phyloP scores from a whole-genome alignment of 1,284 basidiomycete species.

The Sporisorium sorghi region DNA sequence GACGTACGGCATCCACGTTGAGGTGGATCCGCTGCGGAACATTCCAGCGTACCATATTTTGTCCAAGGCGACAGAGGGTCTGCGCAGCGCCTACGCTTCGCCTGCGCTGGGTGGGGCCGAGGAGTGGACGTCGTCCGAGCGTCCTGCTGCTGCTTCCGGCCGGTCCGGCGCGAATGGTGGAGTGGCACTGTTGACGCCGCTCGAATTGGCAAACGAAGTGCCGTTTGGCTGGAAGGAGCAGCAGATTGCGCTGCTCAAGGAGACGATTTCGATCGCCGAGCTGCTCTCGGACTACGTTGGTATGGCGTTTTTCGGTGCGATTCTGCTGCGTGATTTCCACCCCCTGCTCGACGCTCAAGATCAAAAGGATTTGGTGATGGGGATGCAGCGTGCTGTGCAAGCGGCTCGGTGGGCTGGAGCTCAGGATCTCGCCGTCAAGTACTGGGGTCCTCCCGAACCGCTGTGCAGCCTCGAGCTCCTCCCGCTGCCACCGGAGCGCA shows the following conservation, averaged over 20 bases:
- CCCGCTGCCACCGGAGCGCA: slow-evolving; percentile 78
- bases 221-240: slow-evolving; percentile 90
- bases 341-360: slow-evolving; percentile 54
- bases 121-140: slow-evolving; percentile 25
- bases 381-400: slow-evolving; percentile 62
- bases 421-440: slow-evolving; percentile 59
- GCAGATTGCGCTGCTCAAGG: slow-evolving; percentile 88
- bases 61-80: slow-evolving; percentile 42
- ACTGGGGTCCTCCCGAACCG: slow-evolving; percentile 73
- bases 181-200: slow-evolving; percentile 26
- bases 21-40: slow-evolving; percentile 53
- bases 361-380: slow-evolving; percentile 56
- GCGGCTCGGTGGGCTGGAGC: slow-evolving; percentile 56
- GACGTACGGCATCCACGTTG: slow-evolving; percentile 64
- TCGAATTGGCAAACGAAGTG: slow-evolving; percentile 49
- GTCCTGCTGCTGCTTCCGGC: not conserved
- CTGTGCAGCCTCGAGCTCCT: slow-evolving; percentile 81
- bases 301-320: slow-evolving; percentile 48
- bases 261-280: slow-evolving; percentile 89
- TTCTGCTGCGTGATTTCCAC: slow-evolving; percentile 54
- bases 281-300: slow-evolving; percentile 81
- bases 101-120: slow-evolving; percentile 26
- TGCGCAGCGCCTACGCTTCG: slow-evolving; percentile 51
- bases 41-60: slow-evolving; percentile 60
- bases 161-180: slow-evolving; percentile 2